Conservation (phyloP, 2,329 filamentous ascomycete genomes). For the Nakataea oryzae region DNA sequence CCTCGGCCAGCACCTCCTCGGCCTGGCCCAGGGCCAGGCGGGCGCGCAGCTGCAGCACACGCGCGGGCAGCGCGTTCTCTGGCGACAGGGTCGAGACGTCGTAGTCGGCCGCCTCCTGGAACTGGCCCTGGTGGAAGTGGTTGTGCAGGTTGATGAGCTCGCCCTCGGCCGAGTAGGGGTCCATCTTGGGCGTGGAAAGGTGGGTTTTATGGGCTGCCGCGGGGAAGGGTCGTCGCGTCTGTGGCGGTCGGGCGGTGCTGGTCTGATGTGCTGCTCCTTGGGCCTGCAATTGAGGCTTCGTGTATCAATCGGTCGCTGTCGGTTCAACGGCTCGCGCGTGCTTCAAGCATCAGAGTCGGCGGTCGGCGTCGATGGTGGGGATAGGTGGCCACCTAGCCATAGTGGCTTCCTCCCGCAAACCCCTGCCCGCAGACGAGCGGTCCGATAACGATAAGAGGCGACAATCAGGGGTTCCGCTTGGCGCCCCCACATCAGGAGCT, state of each 20-base stretch:
- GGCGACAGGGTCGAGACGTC: conserved; percentile 69
- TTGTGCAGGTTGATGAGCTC: conserved; percentile 64
- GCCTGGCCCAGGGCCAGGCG: conserved; percentile 74
- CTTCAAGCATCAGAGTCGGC: background rate
- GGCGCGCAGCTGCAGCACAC: conserved; percentile 70
- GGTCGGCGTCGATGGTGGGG: background rate
- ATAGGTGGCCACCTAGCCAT: background rate
- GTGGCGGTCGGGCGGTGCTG: no score
- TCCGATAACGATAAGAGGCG: background rate
- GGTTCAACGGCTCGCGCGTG: background rate
- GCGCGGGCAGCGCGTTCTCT: conserved; percentile 67
- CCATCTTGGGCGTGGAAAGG: conserved; percentile 46
- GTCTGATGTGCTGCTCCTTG: no score
- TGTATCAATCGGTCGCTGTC: background rate
- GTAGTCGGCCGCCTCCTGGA: conserved; percentile 76
- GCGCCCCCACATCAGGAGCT: background rate
- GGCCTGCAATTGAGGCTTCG: no score
- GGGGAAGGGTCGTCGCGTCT: no score
- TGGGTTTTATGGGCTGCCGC: background rate
- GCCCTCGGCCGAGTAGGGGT: conserved; percentile 61
- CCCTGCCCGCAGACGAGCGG: background rate
- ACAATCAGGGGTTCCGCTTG: background rate
- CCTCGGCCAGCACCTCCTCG: conserved; percentile 59
- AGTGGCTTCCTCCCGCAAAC: background rate
- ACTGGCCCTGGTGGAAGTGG: conserved; percentile 71